Conservation (phyloP, 805 yeast species). For the Candida pini region DNA sequence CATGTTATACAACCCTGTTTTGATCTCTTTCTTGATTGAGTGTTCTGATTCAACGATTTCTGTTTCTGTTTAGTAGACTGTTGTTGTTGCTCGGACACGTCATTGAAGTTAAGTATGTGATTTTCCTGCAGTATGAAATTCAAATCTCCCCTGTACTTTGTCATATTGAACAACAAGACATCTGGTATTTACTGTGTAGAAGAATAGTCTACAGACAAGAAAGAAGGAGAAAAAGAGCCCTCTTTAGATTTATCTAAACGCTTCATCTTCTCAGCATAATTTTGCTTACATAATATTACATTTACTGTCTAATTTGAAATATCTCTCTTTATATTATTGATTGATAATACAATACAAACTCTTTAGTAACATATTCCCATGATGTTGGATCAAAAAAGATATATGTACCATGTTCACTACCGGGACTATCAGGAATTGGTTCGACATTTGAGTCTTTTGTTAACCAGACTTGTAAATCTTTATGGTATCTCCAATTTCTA, state of each 20-base stretch:
- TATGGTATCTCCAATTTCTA: conserved; percentile 96
- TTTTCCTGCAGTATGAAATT: too few relatives aligned
- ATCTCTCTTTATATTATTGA: conserved; percentile 24
- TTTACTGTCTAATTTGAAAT: too few relatives aligned
- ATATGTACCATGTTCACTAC: conserved; percentile 87
- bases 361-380: conserved; percentile 89
- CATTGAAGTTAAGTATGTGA: too few relatives aligned
- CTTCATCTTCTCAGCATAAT: too few relatives aligned
- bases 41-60: too few relatives aligned
- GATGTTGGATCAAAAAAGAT: conserved; percentile 91
- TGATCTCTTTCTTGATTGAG: conserved; percentile 33
- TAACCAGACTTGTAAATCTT: conserved; percentile 92
- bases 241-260: too few relatives aligned
- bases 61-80: not conserved
- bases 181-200: too few relatives aligned
- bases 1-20: conserved; percentile 65
- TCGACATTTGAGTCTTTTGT: conserved; percentile 90
- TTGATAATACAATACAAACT: conserved; percentile 48
- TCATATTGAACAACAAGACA: too few relatives aligned
- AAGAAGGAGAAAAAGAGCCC: too few relatives aligned
- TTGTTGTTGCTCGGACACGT: not conserved
- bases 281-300: too few relatives aligned
- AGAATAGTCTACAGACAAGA: too few relatives aligned
- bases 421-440: conserved; percentile 76
- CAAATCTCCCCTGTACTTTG: too few relatives aligned